These are phyloP conservation scores for Huntiella moniliformis DNA, from an alignment of 2,329 filamentous ascomycete species.

Conservation along the genomic window DNA sequence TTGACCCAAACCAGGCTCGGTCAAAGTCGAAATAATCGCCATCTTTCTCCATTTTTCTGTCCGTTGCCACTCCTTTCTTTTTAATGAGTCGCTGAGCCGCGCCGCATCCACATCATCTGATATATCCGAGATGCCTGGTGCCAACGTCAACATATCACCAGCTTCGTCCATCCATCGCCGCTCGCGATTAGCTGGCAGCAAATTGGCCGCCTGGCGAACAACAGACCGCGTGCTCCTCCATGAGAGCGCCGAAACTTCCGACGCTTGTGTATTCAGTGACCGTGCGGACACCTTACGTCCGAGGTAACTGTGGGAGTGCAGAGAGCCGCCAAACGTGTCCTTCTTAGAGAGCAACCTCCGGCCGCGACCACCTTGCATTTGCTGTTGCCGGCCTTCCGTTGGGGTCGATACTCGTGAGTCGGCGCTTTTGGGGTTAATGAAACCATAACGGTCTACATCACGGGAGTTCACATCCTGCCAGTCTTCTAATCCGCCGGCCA, in stretches of 20 bases:
- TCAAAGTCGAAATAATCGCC: slow-evolving; percentile 37
- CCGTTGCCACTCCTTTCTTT: slow-evolving; percentile 42
- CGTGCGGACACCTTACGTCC: slow-evolving; percentile 36
- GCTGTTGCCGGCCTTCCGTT: slow-evolving; percentile 16
- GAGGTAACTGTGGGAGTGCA: slow-evolving; percentile 14
- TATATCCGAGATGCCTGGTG: slow-evolving; percentile 36
- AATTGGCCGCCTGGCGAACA: slow-evolving; percentile 38
- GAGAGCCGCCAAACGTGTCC: slow-evolving; percentile 17
- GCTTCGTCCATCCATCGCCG: slow-evolving; percentile 44
- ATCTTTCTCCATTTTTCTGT: slow-evolving; percentile 51
- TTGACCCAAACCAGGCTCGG: slow-evolving; percentile 36
- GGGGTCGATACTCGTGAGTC: slow-evolving; percentile 24
- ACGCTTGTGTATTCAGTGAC: slow-evolving; percentile 39
- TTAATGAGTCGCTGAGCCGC: slow-evolving; percentile 34
- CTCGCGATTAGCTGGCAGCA: slow-evolving; percentile 41
- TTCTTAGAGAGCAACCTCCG: slow-evolving; percentile 22
- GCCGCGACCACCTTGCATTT: slow-evolving; percentile 17
- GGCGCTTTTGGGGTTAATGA: slow-evolving; percentile 29
- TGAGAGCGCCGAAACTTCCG: slow-evolving; percentile 31
- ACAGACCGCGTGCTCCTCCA: slow-evolving; percentile 35
- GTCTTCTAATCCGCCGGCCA: slow-evolving; percentile 43
- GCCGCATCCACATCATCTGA: slow-evolving; percentile 36
- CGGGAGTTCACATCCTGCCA: slow-evolving; percentile 44
- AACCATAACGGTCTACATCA: slow-evolving; percentile 50
- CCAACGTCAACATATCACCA: slow-evolving; percentile 45